Base-by-base conservation (phyloP, 345 rosid genomes). In the Populus ilicifolia region DNA sequence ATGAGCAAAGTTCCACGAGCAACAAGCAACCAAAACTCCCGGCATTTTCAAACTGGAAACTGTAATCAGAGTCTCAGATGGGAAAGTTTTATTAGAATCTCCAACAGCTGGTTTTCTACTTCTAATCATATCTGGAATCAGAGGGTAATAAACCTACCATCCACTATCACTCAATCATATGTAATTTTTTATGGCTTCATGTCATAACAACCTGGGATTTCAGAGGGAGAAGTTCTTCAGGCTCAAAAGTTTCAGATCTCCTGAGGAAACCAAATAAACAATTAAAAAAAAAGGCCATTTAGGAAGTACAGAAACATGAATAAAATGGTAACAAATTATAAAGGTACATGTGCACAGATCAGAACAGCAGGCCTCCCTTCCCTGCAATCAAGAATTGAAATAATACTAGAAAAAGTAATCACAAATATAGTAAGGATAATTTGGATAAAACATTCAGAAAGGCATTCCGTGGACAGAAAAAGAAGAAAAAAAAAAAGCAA, bases 181-280 rank as follows among this genome's bases (percentile, higher is more conserved):
- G 35, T 18, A 36, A 6, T 21, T 10, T 41, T 54, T 9, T 59
- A n/a, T 23, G 29, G 29, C 64, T 59, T 23, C 23, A 59, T 23
- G 29, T 59, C 29, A 59, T 59, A 59, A 4, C 64, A 59, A 59
- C 2, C 64, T 23, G 14, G 14, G 6, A 30, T 21, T 46, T 23
- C 27, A 7, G 50, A 56, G 54, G 56, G 59, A 33, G 75, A 5
- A 69, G 54, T 9, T 44, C 65, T 71, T 64, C 75, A 35, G 67
- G 39, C 29, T 46, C 70, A 75, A 65, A 75, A 17, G 52, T 62
- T 48, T 77, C 48, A 63, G 6, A 50, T 38, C 62, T 54, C 70
- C 35, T 29, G 52, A 46, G 56, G 29, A 56, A 36, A 67, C 50
- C 23, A 54, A 52, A 11, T 1, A 7, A 66, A 30, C 44, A 41